phyloP scores from a whole-genome alignment of 257 asterid genomes.

The Cruciata laevipes region DNA sequence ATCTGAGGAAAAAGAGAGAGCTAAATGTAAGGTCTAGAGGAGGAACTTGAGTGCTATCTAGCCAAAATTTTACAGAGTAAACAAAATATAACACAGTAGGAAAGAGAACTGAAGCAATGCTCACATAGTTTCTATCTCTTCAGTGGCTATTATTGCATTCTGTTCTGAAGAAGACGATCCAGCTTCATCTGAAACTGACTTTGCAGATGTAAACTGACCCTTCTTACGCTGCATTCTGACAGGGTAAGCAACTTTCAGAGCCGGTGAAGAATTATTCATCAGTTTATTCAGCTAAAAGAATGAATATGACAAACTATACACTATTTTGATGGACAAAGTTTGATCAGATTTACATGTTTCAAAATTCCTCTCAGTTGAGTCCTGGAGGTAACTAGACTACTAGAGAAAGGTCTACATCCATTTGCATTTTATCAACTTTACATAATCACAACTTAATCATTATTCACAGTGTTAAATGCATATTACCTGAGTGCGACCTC shows the following conservation, averaged over 20 bases:
- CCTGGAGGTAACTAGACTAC: not conserved
- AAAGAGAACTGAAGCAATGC: conserved; percentile 16
- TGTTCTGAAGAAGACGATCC: conserved; percentile 81
- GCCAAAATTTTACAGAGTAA: not conserved
- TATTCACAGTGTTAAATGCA: not conserved
- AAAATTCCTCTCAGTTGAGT: not conserved
- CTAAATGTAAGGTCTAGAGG: conserved; percentile 1
- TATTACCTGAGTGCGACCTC: conserved; percentile 95
- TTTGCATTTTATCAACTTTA: not conserved
- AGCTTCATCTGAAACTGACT: conserved; percentile 66
- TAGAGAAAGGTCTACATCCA: not conserved
- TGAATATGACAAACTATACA: not conserved
- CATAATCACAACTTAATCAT: not conserved
- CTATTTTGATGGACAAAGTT: not conserved
- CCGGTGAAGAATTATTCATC: not conserved
- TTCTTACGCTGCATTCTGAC: conserved; percentile 98
- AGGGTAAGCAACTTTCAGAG: conserved; percentile 17
- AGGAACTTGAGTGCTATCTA: no score
- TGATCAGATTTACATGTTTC: not conserved
- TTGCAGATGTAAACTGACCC: conserved; percentile 93
- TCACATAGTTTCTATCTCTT: conserved; percentile 87
- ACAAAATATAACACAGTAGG: not conserved
- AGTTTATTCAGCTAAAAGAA: not conserved
- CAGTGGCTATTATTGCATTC: conserved; percentile 54
- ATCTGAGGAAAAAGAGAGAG: conserved; percentile 38